Base-by-base conservation (phyloP, 306 rosid species). In the Hylodesmum podocarpum region DNA sequence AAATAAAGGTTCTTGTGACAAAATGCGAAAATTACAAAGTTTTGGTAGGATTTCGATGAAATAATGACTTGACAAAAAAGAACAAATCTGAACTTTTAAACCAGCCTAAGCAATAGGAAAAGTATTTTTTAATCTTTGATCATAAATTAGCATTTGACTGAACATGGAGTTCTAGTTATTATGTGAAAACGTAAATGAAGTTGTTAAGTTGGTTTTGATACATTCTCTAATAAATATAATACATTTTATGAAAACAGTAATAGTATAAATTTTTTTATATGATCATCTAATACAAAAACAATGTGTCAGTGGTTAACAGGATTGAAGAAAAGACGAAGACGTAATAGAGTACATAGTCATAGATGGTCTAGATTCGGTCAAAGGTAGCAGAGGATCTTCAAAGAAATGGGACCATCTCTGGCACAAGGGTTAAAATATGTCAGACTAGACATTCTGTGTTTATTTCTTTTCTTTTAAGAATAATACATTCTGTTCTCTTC, bases 291-390 rank as follows among this genome's bases (percentile, higher is more conserved):
- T n/a, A n/a, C n/a, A 10, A 24, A 54, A 24, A 54, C 3, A 54
- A 11, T 24, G 16, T 54, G 62, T 0, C 1, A 53, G 28, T 21
- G 14, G 59, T 51, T 51, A 51, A 51, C 1, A 51, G 6, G 15
- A 21, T 53, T 2, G 12, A 27, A 14, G 22, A 12, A 28, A 37
- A 62, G 53, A 76, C 29, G 25, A 68, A 18, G 41, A 15, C 6
- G 16, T 34, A 3, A 55, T 43, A 5, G 18, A 27, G 53, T 39
- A 13, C 54, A 50, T 4, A 53, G 31, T 54, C 36, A 64, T 86
- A 85, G 79, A 88, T 67, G 93, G 86, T 46, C 77, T 49, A 73
- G 87, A 87, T 89, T 58, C 12, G 70, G 94, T 93, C 97, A 93
- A 90, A 86, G 83, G 66, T 46, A 67, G 53, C 75, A 59, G 65